Conservation (phyloP, 805 yeast species). For the Suhomyces pyralidae region DNA sequence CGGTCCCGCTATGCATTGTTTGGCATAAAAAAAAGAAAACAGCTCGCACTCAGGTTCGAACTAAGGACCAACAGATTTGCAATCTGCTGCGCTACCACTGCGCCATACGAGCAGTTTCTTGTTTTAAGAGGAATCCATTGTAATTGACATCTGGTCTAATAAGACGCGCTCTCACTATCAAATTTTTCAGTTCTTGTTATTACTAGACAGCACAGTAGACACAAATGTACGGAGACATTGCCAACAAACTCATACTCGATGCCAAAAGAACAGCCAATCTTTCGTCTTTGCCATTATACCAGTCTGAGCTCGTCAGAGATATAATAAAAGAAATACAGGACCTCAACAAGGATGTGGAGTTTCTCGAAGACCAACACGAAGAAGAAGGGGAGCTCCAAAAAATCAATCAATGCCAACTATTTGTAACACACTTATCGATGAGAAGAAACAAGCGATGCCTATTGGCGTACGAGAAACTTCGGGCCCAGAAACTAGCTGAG, state of each 20-base stretch:
- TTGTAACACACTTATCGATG: constrained; percentile 73
- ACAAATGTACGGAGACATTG: constrained; percentile 84
- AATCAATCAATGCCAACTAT: constrained; percentile 58
- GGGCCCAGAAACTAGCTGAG: constrained; percentile 66
- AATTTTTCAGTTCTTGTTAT: background rate
- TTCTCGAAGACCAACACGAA: constrained; percentile 32
- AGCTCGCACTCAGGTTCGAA: constrained; percentile 94
- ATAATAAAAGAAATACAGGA: constrained; percentile 71
- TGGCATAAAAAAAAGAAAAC: constrained; percentile 11
- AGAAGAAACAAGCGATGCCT: constrained; percentile 87
- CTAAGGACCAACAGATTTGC: constrained; percentile 99
- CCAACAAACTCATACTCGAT: constrained; percentile 77
- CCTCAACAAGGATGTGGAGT: constrained; percentile 55
- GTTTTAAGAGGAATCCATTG: background rate
- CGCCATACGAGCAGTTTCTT: constrained; percentile 67
- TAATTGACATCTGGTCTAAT: background rate
- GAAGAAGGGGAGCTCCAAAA: constrained; percentile 36
- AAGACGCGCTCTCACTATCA: background rate
- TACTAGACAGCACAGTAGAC: background rate
- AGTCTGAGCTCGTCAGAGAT: constrained; percentile 65
- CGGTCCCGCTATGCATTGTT: background rate
- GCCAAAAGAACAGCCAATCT: constrained; percentile 75
- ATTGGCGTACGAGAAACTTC: constrained; percentile 72
- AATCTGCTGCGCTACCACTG: constrained; percentile 99
- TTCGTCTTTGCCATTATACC: constrained; percentile 65